Conservation (phyloP, 805 yeast genomes). For the Saccharomycopsis babjevae region DNA sequence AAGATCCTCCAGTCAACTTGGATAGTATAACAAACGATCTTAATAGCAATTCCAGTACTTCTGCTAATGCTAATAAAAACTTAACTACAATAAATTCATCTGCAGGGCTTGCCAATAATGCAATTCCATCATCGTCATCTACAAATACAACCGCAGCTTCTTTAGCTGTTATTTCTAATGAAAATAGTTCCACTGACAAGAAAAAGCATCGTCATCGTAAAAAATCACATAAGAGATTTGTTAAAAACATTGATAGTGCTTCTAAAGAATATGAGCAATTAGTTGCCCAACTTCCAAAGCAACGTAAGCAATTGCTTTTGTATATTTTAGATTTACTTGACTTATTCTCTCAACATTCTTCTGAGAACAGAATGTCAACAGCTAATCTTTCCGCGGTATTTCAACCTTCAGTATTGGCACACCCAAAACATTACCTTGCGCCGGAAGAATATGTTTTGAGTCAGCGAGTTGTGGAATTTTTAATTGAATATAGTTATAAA, state of each 20-base stretch:
- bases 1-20: background rate
- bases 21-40: background rate
- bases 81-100: conserved; percentile 25
- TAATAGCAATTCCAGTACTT: conserved; percentile 21
- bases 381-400: conserved; percentile 90
- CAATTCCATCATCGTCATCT: background rate
- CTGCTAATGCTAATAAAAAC: conserved; percentile 12
- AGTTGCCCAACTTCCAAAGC: conserved; percentile 61
- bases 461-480: conserved; percentile 76
- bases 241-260: conserved; percentile 57
- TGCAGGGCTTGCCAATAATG: conserved; percentile 5
- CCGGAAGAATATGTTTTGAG: conserved; percentile 88
- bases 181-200: background rate
- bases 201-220: conserved; percentile 29
- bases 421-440: conserved; percentile 84
- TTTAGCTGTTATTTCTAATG: background rate
- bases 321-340: conserved; percentile 81
- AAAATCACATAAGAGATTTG: conserved; percentile 45
- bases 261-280: conserved; percentile 60
- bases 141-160: background rate
- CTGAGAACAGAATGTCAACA: conserved; percentile 81
- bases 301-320: conserved; percentile 71
- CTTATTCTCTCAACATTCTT: conserved; percentile 70
- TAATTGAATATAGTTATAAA: conserved; percentile 77
- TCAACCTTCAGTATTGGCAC: conserved; percentile 92